Evolutionary conservation across 371 early-diverging fungal genomes (phyloP), one percentile per base, ranked within the genome.

Genomic region (Dichotomocladium elegans): DNA sequence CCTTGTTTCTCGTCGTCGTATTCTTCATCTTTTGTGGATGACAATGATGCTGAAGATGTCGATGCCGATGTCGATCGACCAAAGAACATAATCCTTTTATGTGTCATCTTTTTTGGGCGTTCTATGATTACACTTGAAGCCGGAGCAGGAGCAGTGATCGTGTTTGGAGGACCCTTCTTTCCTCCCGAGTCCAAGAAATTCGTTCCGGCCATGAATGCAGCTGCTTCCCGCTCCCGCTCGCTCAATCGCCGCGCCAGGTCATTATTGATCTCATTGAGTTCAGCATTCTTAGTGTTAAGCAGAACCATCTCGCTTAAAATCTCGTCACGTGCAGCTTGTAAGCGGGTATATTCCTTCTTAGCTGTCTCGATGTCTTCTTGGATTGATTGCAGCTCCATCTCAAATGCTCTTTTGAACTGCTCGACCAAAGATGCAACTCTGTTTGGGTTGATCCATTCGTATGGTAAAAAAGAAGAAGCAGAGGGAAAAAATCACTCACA

Each of bases 201-300:
- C 12, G 67, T 67, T 14, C 62, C 58, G 7, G 62, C 67, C 52
- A 67, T 62, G 41, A 67, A 51, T n/a, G 73, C 77, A 19, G 63
- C 65, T 1, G 74, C 68, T 46, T 77, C 74, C 24, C 71, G 71
- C 51, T 77, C 77, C 24, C 66, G 59, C 47, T 77, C 74, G 17
- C 58, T 73, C 14, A 77, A 62, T 27, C 77, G 69, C 24, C 77
- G 63, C 28, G 80, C 75, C 34, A 83, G 59, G 41, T 79, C 79
- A 47, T 83, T 83, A 56, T 83, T 83, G 33, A 83, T 64, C 14
- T 68, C 63, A 1, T 77, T 71, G 2, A 83, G 54, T 34, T 83
- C 81, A 0, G 81, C 80, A 31, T 78, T 83, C 34, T 78, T 74
- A 10, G 74, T 75, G 33, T 77, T 81, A n/a, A 83, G 54, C 24